These are phyloP conservation scores for Nidula niveotomentosa DNA, from an alignment of 1,284 basidiomycete genomes.

Conservation along the genomic window DNA sequence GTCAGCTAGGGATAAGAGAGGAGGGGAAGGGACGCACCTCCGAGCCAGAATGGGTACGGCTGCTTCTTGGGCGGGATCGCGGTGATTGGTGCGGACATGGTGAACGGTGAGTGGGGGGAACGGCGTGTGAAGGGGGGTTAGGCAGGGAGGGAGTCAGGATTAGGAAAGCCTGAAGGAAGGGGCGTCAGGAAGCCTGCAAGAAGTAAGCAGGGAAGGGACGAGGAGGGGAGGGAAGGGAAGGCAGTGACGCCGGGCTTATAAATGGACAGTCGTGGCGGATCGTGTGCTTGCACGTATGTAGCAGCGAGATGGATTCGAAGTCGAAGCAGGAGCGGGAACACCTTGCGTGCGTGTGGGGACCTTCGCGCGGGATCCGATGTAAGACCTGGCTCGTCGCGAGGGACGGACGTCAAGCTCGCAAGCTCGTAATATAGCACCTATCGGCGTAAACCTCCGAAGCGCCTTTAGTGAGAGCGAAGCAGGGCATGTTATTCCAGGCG, in stretches of 20 bases:
- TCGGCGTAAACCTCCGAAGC: too few relatives aligned
- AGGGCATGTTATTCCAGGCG: too few relatives aligned
- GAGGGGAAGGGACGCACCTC: constrained; percentile 47
- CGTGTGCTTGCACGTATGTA: background rate
- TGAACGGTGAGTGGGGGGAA: background rate
- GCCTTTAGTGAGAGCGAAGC: too few relatives aligned
- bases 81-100: constrained; percentile 4
- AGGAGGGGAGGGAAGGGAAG: background rate
- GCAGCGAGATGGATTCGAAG: background rate
- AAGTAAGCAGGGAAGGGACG: background rate
- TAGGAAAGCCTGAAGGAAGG: background rate
- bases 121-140: background rate
- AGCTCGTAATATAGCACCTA: too few relatives aligned
- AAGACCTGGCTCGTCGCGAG: too few relatives aligned
- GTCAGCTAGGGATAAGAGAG: background rate
- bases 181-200: too few relatives aligned
- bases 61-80: constrained; percentile 40
- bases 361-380: too few relatives aligned
- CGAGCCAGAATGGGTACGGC: constrained; percentile 83
- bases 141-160: background rate
- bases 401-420: too few relatives aligned
- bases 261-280: background rate
- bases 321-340: background rate
- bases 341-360: too few relatives aligned
- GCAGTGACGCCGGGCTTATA: background rate